These are phyloP conservation scores for Eucalyptus urophylla DNA, from an alignment of 345 rosid species.

Conservation along the genomic window DNA sequence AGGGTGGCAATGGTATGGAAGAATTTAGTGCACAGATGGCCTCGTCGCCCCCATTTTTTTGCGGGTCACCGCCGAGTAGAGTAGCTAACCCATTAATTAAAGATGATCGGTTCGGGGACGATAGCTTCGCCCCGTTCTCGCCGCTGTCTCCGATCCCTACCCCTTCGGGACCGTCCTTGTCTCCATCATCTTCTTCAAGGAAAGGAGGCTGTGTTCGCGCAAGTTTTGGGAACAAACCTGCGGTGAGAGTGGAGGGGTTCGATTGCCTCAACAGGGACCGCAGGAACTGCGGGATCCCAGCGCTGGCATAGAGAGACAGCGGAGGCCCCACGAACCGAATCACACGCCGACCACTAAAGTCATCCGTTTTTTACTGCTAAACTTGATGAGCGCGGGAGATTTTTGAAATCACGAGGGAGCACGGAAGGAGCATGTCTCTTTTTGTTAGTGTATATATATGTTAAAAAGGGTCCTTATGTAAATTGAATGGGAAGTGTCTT, in stretches of 20 bases:
- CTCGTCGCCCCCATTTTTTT: conserved; percentile 71
- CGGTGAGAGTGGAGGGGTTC: conserved; percentile 80
- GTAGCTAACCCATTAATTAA: conserved; percentile 96
- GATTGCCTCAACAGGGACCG: conserved; percentile 90
- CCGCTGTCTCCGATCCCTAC: conserved; percentile 17
- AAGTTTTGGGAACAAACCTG: conserved; percentile 78
- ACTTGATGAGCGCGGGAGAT: neutral
- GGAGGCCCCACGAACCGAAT: neutral
- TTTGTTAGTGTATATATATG: neutral
- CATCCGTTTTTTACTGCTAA: neutral
- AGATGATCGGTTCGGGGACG: conserved; percentile 65
- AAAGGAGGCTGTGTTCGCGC: conserved; percentile 58
- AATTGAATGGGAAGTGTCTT: neutral
- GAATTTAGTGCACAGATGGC: conserved; percentile 38
- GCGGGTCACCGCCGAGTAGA: conserved; percentile 99
- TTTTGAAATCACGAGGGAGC: neutral
- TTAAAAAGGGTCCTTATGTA: neutral
- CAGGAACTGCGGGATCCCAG: conserved; percentile 60
- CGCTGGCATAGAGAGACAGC: conserved; percentile 44
- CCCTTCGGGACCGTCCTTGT: conserved; percentile 3
- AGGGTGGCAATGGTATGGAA: conserved; percentile 56
- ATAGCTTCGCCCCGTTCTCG: conserved; percentile 27
- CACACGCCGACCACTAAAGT: neutral
- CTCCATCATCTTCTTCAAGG: conserved; percentile 49
- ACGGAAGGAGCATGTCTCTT: neutral